phyloP scores from a whole-genome alignment of 2,329 filamentous ascomycete genomes.

The Incumbomyces lentus region DNA sequence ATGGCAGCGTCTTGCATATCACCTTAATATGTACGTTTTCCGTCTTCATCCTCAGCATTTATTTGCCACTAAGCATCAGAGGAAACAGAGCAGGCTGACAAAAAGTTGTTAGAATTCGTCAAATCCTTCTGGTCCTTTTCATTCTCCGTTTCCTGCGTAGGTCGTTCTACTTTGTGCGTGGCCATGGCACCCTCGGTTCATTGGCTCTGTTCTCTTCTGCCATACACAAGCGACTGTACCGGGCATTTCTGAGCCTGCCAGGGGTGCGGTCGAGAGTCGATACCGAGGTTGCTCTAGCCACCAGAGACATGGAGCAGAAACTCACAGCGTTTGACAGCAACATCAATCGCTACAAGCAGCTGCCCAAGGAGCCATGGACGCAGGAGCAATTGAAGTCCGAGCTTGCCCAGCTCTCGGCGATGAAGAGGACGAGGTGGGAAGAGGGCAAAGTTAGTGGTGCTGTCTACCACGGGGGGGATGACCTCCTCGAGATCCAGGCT shows the following conservation, averaged over 20 bases:
- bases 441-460: slow-evolving; percentile 89
- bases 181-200: slow-evolving; percentile 76
- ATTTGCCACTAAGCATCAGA: background rate
- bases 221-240: slow-evolving; percentile 64
- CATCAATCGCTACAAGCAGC: slow-evolving; percentile 59
- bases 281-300: slow-evolving; percentile 68
- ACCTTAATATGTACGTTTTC: slow-evolving; percentile 35
- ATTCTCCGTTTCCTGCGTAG: slow-evolving; percentile 72
- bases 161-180: slow-evolving; percentile 72
- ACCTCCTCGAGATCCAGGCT: slow-evolving; percentile 71
- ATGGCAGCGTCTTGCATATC: slow-evolving; percentile 28
- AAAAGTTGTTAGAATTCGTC: slow-evolving; percentile 53
- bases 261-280: slow-evolving; percentile 79
- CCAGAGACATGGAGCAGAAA: slow-evolving; percentile 72
- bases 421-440: slow-evolving; percentile 96
- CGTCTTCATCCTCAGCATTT: background rate
- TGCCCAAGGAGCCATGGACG: slow-evolving; percentile 77
- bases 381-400: slow-evolving; percentile 70
- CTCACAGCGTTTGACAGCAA: slow-evolving; percentile 64
- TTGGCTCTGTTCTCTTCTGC: slow-evolving; percentile 62
- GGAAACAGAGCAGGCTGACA: background rate
- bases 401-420: slow-evolving; percentile 63
- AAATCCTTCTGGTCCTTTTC: slow-evolving; percentile 83
- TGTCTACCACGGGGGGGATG: slow-evolving; percentile 87
- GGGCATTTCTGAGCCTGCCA: slow-evolving; percentile 73